Base-by-base conservation (phyloP, 1,284 basidiomycete genomes). In the Jaminaea rosea region DNA sequence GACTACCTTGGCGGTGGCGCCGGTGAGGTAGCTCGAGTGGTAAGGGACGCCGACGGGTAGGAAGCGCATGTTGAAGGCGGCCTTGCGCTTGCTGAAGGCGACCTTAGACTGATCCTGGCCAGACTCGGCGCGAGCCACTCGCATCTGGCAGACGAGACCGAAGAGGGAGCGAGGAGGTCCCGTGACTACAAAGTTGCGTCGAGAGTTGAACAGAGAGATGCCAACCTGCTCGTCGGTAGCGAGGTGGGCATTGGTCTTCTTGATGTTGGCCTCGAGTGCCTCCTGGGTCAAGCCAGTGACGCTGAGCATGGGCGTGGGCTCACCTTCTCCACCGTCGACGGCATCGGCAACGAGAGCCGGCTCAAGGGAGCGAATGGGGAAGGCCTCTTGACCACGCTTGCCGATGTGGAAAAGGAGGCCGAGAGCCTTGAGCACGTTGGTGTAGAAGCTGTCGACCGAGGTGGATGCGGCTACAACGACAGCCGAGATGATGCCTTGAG, bases 401-500 rank as follows among this genome's bases (percentile, higher is more conserved):
- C 91, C 90, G 63, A 87, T 86, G 79, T 85, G 92, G 81, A 97
- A 93, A 36, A 94, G 82, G 82, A 92, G 92, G 65, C 80, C 84
- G 63, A 94, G 75, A 26, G 89, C 88, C 76, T 93, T 92, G 72
- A 80, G 77, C 15, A 83, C 81, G 75, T 96, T 93, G 57, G 78
- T 76, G 49, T 80, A 76, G 75, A 90, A 87, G 3, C 82, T 82
- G 47, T 86, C 84, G 64, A 84, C 83, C 36, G 83, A 82, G 29
- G 80, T 79, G 15, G 90, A 93, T 1, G 89, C 62, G 21, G 91
- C 81, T 62, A 96, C 82, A 26, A 83, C 85, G 48, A 94, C 82
- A 21, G 93, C 93, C 19, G 91, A 90, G 52, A 96, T 84, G 63
- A 98, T 83, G 62, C 93, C 94, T 76, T 97, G 93, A 6, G 90